phyloP scores from a whole-genome alignment of 495 filamentous ascomycete genomes.

The Neurospora sp. region DNA sequence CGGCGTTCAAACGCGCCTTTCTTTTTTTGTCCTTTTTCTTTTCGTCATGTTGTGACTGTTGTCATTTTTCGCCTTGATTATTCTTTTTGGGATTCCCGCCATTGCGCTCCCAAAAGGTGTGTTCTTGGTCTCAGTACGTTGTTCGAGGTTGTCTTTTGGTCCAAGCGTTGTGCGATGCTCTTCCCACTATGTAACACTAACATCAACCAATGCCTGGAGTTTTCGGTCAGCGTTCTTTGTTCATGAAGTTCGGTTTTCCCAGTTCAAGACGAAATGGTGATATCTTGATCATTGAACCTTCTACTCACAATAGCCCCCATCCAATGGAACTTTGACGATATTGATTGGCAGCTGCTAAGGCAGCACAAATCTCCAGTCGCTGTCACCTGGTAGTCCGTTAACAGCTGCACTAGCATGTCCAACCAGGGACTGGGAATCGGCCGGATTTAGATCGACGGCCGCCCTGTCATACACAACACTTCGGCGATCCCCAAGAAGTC shows the following conservation, averaged over 20 bases:
- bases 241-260: neutral
- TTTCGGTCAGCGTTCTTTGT: neutral
- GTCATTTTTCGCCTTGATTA: rapidly evolving
- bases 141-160: neutral
- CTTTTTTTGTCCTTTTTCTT: neutral
- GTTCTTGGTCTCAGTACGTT: neutral
- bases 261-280: neutral
- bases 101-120: neutral
- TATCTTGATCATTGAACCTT: neutral
- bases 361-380: neutral
- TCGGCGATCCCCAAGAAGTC: neutral
- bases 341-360: neutral
- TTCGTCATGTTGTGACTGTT: too few species aligned
- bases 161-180: neutral
- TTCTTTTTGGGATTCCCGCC: neutral
- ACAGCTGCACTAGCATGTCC: neutral
- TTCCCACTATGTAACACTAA: neutral
- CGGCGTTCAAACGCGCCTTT: neutral
- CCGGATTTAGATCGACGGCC: neutral
- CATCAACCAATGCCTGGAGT: neutral
- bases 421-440: neutral
- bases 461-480: neutral
- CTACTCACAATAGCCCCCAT: neutral
- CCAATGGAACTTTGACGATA: neutral
- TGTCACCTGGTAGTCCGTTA: neutral